Percentiles rank a stretch among this genome's conserved stretches.
phyloP scores from a whole-genome alignment of 495 filamentous ascomycete genomes.

The Mycothermus thermophilus region DNA sequence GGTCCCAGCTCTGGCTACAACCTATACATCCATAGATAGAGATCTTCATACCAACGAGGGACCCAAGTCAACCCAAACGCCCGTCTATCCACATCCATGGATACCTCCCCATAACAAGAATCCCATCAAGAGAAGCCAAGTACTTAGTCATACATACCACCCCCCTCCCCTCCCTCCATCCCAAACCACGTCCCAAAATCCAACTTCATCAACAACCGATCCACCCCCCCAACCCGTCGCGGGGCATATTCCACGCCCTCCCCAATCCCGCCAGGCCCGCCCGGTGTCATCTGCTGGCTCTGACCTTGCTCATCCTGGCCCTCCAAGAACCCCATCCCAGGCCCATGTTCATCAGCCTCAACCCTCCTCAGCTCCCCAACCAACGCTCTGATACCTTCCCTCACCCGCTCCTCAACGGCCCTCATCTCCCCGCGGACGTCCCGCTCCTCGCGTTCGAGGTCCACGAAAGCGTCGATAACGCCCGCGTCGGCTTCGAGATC shows the following conservation, averaged over 20 bases:
- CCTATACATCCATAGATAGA: too few species aligned
- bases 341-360: neutral
- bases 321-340: slow-evolving; percentile 6
- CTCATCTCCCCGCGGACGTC: slow-evolving; percentile 47
- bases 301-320: slow-evolving; percentile 7
- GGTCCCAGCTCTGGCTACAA: too few species aligned
- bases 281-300: slow-evolving; percentile 13
- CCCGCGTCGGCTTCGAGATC: slow-evolving; percentile 70
- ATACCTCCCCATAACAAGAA: too few species aligned
- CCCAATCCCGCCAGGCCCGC: slow-evolving; percentile 4
- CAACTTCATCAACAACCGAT: slow-evolving; percentile 71
- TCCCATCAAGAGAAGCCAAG: too few species aligned
- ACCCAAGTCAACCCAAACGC: too few species aligned
- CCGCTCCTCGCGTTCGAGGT: slow-evolving; percentile 53
- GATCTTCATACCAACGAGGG: too few species aligned
- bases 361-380: slow-evolving; percentile 36
- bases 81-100: too few species aligned
- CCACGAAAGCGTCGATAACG: slow-evolving; percentile 56
- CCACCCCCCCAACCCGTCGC: slow-evolving; percentile 54
- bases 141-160: too few species aligned
- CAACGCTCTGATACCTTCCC: slow-evolving; percentile 47
- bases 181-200: slow-evolving; percentile 48
- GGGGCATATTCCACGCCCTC: slow-evolving; percentile 38
- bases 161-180: slow-evolving; percentile 1
- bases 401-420: slow-evolving; percentile 37